A percentile compares a stretch with the other conserved stretches of the same genome.
phyloP scores from a whole-genome alignment of 352 stramenopile genomes.

The Phytophthora pinifolia region DNA sequence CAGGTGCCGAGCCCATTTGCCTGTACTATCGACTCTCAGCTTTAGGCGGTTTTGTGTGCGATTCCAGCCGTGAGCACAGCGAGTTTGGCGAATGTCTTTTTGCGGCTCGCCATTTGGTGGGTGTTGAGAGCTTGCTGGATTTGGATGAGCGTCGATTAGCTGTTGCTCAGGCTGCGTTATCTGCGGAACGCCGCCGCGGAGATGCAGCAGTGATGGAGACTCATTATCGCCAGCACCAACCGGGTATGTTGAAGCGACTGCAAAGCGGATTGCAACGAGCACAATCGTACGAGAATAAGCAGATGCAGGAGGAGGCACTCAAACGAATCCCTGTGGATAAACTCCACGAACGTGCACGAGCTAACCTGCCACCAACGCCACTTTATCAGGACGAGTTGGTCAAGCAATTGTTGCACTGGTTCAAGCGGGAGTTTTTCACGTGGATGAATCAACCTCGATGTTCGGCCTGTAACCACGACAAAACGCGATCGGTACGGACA shows the following conservation, averaged over 20 bases:
- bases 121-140: slow-evolving; percentile 18
- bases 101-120: slow-evolving; percentile 36
- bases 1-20: slow-evolving; percentile 35
- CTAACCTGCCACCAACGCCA: slow-evolving; percentile 49
- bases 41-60: slow-evolving; percentile 62
- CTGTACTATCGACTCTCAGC: slow-evolving; percentile 58
- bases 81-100: slow-evolving; percentile 78
- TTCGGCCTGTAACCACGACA: slow-evolving; percentile 43
- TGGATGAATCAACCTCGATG: slow-evolving; percentile 89
- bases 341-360: slow-evolving; percentile 64
- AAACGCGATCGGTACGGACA: slow-evolving; percentile 44
- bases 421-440: slow-evolving; percentile 90
- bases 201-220: slow-evolving; percentile 41
- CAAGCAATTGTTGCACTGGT: slow-evolving; percentile 83
- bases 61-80: slow-evolving; percentile 42
- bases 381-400: slow-evolving; percentile 69
- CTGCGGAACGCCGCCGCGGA: slow-evolving; percentile 9
- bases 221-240: slow-evolving; percentile 53
- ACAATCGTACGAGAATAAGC: slow-evolving; percentile 60
- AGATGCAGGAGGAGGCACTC: slow-evolving; percentile 69
- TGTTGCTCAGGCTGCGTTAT: slow-evolving; percentile 18
- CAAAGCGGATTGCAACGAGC: slow-evolving; percentile 51
- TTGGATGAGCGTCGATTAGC: slow-evolving; percentile 32
- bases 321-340: slow-evolving; percentile 63
- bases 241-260: slow-evolving; percentile 46